Base-by-base conservation (phyloP, 1,284 basidiomycete species). In the Sporisorium exsertum region DNA sequence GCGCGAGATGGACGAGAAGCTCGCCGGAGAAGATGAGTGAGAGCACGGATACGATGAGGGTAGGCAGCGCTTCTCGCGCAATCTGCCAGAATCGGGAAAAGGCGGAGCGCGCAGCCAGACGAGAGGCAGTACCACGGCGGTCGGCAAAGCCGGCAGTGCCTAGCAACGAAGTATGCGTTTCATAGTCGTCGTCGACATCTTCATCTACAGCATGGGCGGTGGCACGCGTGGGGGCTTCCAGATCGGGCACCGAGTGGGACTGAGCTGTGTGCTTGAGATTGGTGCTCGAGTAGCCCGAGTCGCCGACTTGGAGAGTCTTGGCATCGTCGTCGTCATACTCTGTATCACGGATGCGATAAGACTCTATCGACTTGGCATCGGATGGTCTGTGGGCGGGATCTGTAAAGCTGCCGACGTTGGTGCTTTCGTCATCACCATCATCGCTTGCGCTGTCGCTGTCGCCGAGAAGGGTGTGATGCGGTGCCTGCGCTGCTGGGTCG, bases 21-120 rank as follows among this genome's bases (percentile, higher is more conserved):
- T 95, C 92, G 45, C 95, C 95, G 1, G 94, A 94, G 83, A 97
- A 93, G 51, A 95, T 88, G 55, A 94, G 81, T 4, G 87, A 87
- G 22, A 81, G 29, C 50, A 88, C 72, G 1, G 86, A 86, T 62
- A 88, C 80, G 13, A 88, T 69, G 0, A 88, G 72, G 0, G 87
- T 87, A 0, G 88, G 87, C 1, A 87, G 85, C 5, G 87, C 85
- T 86, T 82, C 80, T n/a, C 81, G 53, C 1, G 72, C 65, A 22
- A 82, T 82, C 58, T 66, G 61, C 79, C 79, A 82, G 55, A 79
- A 72, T 27, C 72, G 70, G 1, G 75, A 67, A 24, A 76, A 56
- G 33, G 53, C 32, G 4, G 71, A 72, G 29, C 70, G 42, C n/a
- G 59, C 51, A 22, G 71, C 63, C 9, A 63, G 55, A 42, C 68